Percentiles rank a stretch among this genome's conserved stretches.
Conservation (phyloP, 352 stramenopile species). For the Pythium sukuiense region DNA sequence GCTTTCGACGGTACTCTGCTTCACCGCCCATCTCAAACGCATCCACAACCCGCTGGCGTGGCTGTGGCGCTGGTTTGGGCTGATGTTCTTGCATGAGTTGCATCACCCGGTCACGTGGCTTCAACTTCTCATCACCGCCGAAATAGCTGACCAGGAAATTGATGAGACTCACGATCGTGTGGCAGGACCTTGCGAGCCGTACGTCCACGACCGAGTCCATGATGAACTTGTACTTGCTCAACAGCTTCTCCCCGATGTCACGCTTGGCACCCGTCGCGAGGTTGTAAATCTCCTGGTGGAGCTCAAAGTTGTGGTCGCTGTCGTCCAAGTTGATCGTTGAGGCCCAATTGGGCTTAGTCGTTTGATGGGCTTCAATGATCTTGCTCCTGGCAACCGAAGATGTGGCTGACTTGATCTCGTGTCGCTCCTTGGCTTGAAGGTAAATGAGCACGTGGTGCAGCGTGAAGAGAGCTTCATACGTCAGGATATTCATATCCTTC, state of each 20-base stretch:
- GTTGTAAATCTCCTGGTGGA: conserved; percentile 9
- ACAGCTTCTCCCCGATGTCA: conserved; percentile 44
- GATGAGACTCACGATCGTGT: conserved; percentile 61
- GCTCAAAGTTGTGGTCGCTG: conserved; percentile 12
- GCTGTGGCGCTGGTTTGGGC: background rate
- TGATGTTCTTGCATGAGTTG: background rate
- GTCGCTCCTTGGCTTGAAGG: conserved; percentile 32
- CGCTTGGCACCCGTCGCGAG: conserved; percentile 19
- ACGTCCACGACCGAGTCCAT: conserved; percentile 68
- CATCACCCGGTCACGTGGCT: conserved; percentile 1
- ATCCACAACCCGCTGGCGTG: background rate
- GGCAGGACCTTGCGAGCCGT: conserved; percentile 50
- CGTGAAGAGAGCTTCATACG: conserved; percentile 66
- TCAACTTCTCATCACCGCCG: conserved; percentile 4
- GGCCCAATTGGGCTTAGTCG: conserved; percentile 20
- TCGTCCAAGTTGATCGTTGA: conserved; percentile 16
- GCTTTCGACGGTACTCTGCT: conserved; percentile 15
- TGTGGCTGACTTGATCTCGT: conserved; percentile 13
- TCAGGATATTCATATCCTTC: conserved; percentile 67
- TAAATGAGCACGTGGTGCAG: conserved; percentile 63
- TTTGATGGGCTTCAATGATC: background rate
- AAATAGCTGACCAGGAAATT: conserved; percentile 58
- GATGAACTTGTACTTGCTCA: conserved; percentile 68
- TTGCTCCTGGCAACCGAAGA: conserved; percentile 5
- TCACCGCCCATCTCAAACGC: conserved; percentile 19